These are phyloP conservation scores for Coix lacrymajobi DNA, from an alignment of 176 grass and related monocot species.

Conservation along the genomic window DNA sequence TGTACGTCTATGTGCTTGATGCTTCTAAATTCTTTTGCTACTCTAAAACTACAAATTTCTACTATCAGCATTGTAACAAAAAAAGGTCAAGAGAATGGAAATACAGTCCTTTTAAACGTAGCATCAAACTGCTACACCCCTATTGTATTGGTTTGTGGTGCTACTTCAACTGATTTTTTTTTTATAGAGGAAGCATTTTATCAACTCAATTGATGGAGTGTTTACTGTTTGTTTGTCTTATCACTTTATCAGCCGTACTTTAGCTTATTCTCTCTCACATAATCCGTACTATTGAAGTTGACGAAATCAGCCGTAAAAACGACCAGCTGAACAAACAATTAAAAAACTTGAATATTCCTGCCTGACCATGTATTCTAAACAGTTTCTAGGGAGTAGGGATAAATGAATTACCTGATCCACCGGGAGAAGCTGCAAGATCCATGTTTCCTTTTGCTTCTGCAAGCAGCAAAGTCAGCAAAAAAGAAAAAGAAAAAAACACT, in stretches of 20 bases:
- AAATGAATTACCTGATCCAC: slow-evolving; percentile 50
- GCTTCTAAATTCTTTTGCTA: background rate
- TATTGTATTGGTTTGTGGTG: background rate
- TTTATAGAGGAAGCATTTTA: too few relatives aligned
- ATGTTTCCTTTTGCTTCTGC: slow-evolving; percentile 63
- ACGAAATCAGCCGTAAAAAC: too few relatives aligned
- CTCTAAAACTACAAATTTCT: background rate
- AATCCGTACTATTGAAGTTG: too few relatives aligned
- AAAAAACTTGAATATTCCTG: background rate
- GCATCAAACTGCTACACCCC: background rate
- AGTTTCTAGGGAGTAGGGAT: background rate
- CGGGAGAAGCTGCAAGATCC: slow-evolving; percentile 42
- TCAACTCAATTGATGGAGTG: background rate
- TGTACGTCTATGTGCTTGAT: background rate
- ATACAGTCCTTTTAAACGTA: background rate
- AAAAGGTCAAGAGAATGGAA: background rate
- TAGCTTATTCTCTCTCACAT: too few relatives aligned
- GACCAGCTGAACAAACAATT: too few relatives aligned
- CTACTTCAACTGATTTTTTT: background rate
- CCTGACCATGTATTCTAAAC: background rate
- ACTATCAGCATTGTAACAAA: background rate
- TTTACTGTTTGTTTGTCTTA: too few relatives aligned
- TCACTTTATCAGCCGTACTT: too few relatives aligned
- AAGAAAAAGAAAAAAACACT: background rate
- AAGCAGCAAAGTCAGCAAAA: background rate